These are phyloP conservation scores for Aeminium ludgeri DNA, from an alignment of 495 filamentous ascomycete genomes.

Conservation along the genomic window DNA sequence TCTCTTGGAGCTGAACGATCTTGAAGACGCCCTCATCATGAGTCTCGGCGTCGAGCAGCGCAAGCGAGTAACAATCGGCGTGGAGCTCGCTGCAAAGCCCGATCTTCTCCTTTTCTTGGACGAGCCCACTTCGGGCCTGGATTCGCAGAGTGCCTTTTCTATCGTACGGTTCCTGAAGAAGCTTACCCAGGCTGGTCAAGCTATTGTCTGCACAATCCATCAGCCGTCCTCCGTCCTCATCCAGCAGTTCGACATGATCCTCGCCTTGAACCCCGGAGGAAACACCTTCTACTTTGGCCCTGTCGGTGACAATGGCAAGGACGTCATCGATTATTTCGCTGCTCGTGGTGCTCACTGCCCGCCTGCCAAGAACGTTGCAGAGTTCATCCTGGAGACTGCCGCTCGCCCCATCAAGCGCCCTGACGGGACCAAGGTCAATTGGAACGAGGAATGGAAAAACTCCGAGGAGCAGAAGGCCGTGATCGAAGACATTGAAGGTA, in stretches of 20 bases:
- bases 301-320: conserved; percentile 44
- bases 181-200: conserved; percentile 56
- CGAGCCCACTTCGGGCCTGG: conserved; percentile 68
- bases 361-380: conserved; percentile 57
- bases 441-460: conserved; percentile 56
- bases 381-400: conserved; percentile 72
- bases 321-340: conserved; percentile 51
- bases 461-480: conserved; percentile 38
- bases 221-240: conserved; percentile 55
- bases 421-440: conserved; percentile 40
- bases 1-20: conserved; percentile 25
- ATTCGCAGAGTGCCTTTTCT: conserved; percentile 66
- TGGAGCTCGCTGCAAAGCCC: conserved; percentile 80
- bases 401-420: conserved; percentile 38
- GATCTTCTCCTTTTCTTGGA: conserved; percentile 67
- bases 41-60: conserved; percentile 50
- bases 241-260: conserved; percentile 61
- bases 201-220: conserved; percentile 70
- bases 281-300: conserved; percentile 61
- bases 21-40: conserved; percentile 26
- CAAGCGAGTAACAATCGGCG: conserved; percentile 73
- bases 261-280: conserved; percentile 52
- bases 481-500: conserved; percentile 41
- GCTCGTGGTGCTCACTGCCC: conserved; percentile 43
- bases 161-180: conserved; percentile 78